Conservation (phyloP, 768 basidiomycete species). For the Kwoniella sp. region DNA sequence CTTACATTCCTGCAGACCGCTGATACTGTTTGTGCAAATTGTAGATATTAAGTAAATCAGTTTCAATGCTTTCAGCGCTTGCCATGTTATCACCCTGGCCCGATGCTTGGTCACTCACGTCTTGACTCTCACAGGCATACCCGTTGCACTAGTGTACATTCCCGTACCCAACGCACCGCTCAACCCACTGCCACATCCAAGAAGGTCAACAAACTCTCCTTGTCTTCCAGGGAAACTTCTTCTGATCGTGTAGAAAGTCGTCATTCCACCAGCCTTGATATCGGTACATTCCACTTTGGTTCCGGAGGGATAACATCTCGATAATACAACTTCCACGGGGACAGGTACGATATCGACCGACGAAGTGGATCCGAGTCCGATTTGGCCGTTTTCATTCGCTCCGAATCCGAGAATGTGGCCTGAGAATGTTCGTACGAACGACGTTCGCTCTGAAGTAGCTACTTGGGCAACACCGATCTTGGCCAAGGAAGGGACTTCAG, state of each 20-base stretch:
- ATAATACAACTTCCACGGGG: slow-evolving; percentile 81
- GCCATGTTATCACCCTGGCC: no score
- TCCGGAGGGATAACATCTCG: slow-evolving; percentile 62
- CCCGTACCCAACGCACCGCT: slow-evolving; percentile 63
- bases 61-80: no score
- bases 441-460: slow-evolving; percentile 70
- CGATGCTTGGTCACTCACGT: slow-evolving; percentile 59
- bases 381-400: slow-evolving; percentile 84
- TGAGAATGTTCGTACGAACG: slow-evolving; percentile 68
- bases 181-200: slow-evolving; percentile 81
- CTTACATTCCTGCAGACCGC: slow-evolving; percentile 84
- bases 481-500: slow-evolving; percentile 73
- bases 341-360: slow-evolving; percentile 70
- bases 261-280: slow-evolving; percentile 65
- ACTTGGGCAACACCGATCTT: slow-evolving; percentile 69
- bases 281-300: slow-evolving; percentile 66
- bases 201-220: slow-evolving; percentile 60
- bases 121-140: slow-evolving; percentile 71
- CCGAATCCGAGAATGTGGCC: slow-evolving; percentile 87
- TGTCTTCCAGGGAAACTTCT: slow-evolving; percentile 56
- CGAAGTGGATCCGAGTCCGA: slow-evolving; percentile 71
- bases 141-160: slow-evolving; percentile 69
- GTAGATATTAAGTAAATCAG: no score
- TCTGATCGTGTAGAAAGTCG: slow-evolving; percentile 73
- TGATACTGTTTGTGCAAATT: slow-evolving; percentile 59